Conservation (phyloP, 176 grass and related monocot species). For the Oryza meyeriana region DNA sequence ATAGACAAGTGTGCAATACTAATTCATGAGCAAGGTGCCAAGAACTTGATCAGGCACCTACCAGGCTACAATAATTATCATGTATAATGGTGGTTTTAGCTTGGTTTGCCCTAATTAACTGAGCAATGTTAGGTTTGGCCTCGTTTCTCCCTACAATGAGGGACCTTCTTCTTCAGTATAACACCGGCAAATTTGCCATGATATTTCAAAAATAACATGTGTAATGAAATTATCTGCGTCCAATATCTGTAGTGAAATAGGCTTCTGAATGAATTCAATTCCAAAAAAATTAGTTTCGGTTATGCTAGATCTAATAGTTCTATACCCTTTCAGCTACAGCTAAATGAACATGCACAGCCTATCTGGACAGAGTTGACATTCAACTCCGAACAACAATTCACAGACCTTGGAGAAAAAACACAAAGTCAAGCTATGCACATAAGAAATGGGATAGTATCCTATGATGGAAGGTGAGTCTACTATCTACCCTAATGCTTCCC, state of each 20-base stretch:
- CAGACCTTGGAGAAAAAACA: conserved; percentile 41
- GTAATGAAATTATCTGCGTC: no score
- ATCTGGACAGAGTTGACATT: conserved; percentile 85
- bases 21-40: not conserved
- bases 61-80: no score
- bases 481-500: conserved; percentile 17
- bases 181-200: no score
- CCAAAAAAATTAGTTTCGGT: not conserved
- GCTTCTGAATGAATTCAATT: conserved; percentile 8
- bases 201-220: no score
- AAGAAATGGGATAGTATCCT: conserved; percentile 61
- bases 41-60: not conserved
- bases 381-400: conserved; percentile 44
- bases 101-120: no score
- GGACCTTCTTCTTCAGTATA: no score
- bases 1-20: not conserved
- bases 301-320: conserved; percentile 3
- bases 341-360: conserved; percentile 92
- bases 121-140: no score
- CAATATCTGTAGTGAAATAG: not conserved
- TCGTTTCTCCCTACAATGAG: no score
- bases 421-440: conserved; percentile 41
- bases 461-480: conserved; percentile 60
- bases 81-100: no score
- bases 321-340: conserved; percentile 73